Base-by-base conservation (phyloP, 805 yeast genomes). In the Lipomyces chichibuensis region DNA sequence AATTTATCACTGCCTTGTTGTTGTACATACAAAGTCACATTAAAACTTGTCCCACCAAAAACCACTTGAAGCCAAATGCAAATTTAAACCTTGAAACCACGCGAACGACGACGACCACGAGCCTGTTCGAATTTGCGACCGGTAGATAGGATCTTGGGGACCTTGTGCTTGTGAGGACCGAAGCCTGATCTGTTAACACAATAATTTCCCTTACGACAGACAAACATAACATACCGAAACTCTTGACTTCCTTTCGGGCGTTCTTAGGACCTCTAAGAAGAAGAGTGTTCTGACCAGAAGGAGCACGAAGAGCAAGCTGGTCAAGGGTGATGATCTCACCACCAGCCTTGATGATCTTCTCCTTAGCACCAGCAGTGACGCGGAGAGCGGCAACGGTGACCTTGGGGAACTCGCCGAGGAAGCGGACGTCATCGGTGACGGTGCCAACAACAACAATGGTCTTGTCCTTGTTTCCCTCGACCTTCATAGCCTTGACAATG, bases 81-180 rank as follows among this genome's bases (percentile, higher is more conserved):
- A 53, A 54, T 57, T 92, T 94, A 95, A 86, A 95, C 99, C 91
- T 95, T 95, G 99, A 95, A 95, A 87, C 97, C 99, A 89, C 96
- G 92, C 77, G 98, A 93, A 84, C 87, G 89, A 87, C 99, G 89
- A 85, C 90, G 96, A 89, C 99, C 99, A 91, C 99, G 95, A 80
- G 98, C 99, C 86, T 95, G 92, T 89, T 95, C 99, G 89, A 95
- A 95, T 87, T 95, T 95, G 90, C 98, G 95, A 84, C 99, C 99
- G 84, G 87, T 92, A 74, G 98, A 94, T 80, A 84, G 79, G 84
- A 95, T 89, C 87, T 96, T 92, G 85, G 99, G 99, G 80, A 98
- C 98, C 92, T 95, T 95, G 86, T 87, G 85, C 89, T 92, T 92
- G 96, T 95, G 99, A 81, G 99, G 99, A 87, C 99, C 99, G 84